phyloP scores from a whole-genome alignment of 2,329 filamentous ascomycete genomes.

The Pseudohalonectria lignicola region DNA sequence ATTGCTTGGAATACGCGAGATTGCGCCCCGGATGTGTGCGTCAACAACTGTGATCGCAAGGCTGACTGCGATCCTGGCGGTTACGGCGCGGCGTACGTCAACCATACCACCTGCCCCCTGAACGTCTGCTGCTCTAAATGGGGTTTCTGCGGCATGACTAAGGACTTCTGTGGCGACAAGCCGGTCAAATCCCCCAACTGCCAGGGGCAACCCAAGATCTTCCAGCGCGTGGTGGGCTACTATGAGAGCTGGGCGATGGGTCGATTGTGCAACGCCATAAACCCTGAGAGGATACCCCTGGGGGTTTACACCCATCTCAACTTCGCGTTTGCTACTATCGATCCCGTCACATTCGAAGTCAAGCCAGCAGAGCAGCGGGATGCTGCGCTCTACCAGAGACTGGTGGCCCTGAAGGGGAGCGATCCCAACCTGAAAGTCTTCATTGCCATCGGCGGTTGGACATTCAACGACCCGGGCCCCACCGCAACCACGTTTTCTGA shows the following conservation, averaged over 20 bases:
- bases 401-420: slow-evolving; percentile 19
- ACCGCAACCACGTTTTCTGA: slow-evolving; percentile 16
- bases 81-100: not conserved
- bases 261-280: slow-evolving; percentile 2
- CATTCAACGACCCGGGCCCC: slow-evolving; percentile 23
- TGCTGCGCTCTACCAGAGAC: slow-evolving; percentile 12
- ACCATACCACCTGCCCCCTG: not conserved
- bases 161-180: not conserved
- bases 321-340: slow-evolving; percentile 22
- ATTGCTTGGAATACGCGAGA: not conserved
- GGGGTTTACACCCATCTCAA: slow-evolving; percentile 19
- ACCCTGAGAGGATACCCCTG: slow-evolving; percentile 15
- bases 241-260: not conserved
- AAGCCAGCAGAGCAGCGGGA: slow-evolving; percentile 4
- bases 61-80: not conserved
- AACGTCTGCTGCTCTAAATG: not conserved
- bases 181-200: not conserved
- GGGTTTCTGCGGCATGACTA: not conserved
- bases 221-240: not conserved
- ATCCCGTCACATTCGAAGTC: slow-evolving; percentile 17
- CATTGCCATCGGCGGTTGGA: slow-evolving; percentile 29
- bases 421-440: slow-evolving; percentile 19
- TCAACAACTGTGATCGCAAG: not conserved
- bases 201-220: not conserved
- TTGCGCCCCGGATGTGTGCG: not conserved